These are phyloP conservation scores for Irpex rosettiformis DNA, from an alignment of 1,284 basidiomycete genomes.

Conservation along the genomic window DNA sequence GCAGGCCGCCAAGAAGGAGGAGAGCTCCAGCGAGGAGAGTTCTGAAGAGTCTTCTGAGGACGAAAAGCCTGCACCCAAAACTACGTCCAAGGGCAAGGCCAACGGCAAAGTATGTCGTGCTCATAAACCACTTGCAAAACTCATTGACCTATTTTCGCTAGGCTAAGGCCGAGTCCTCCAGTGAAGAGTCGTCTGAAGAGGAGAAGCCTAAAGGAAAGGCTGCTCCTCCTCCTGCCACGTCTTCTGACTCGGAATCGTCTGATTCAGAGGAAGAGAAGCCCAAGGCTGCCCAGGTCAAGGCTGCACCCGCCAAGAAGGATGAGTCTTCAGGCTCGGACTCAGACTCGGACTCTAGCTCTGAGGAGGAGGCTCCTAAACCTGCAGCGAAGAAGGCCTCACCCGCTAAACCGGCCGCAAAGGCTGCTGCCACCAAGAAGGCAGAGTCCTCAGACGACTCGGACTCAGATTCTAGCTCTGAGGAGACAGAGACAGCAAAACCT, in stretches of 20 bases:
- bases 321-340: conserved; percentile 17
- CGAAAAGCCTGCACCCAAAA: conserved; percentile 21
- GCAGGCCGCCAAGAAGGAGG: conserved; percentile 14
- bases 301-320: conserved; percentile 26
- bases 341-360: conserved; percentile 2
- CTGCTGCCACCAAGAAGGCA: conserved; percentile 22
- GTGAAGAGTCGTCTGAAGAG: conserved; percentile 7
- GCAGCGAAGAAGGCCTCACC: conserved; percentile 15
- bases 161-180: conserved; percentile 16
- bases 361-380: conserved; percentile 15
- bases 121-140: neutral
- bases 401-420: conserved; percentile 25
- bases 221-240: conserved; percentile 3
- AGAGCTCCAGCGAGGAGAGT: conserved; percentile 26
- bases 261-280: conserved; percentile 34
- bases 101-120: conserved; percentile 20
- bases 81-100: conserved; percentile 16
- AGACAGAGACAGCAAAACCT: conserved; percentile 24
- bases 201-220: conserved; percentile 14
- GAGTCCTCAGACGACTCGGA: conserved; percentile 3
- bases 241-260: conserved; percentile 11
- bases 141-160: neutral
- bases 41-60: conserved; percentile 19
- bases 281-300: conserved; percentile 35
- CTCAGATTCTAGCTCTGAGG: conserved; percentile 7